phyloP scores from a whole-genome alignment of 2,329 filamentous ascomycete genomes.

The Metarhizium rileyi region DNA sequence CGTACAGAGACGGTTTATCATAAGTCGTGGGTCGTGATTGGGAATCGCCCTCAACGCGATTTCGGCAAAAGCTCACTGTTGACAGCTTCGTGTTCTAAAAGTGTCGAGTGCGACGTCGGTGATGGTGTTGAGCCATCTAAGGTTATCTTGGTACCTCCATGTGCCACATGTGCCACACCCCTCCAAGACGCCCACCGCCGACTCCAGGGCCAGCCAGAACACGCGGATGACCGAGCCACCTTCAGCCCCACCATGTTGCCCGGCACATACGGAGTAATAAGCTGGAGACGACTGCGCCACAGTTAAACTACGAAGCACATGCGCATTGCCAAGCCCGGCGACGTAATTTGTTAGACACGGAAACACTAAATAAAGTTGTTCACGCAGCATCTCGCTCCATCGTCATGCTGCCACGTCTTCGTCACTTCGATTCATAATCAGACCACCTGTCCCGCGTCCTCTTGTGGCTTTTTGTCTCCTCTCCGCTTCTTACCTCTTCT shows the following conservation, averaged over 20 bases:
- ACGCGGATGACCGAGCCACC: neutral
- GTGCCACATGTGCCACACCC: too few species aligned
- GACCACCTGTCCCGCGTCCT: conserved; percentile 6
- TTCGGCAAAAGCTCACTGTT: too few species aligned
- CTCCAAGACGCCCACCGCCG: too few species aligned
- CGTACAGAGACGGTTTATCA: neutral
- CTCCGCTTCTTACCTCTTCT: neutral
- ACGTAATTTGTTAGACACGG: conserved; percentile 3
- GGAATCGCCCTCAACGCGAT: too few species aligned
- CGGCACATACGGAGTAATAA: neutral
- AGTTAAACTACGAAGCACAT: conserved; percentile 3
- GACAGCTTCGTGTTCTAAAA: too few species aligned
- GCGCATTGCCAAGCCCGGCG: neutral
- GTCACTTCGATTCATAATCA: conserved; percentile 12
- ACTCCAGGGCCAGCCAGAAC: too few species aligned
- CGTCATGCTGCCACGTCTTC: conserved; percentile 2
- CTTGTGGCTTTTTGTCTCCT: neutral
- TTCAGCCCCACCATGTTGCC: conserved; percentile 2
- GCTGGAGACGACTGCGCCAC: neutral
- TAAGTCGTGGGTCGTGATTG: neutral
- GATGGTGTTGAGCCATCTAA: too few species aligned
- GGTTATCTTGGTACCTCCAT: too few species aligned
- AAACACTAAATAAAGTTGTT: neutral
- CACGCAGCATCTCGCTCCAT: neutral
- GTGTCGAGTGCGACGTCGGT: neutral